A percentile compares a stretch with the other conserved stretches of the same genome.
These are phyloP conservation scores for Myriosclerotinia duriaeana DNA, from an alignment of 2,329 filamentous ascomycete genomes.

Conservation along the genomic window DNA sequence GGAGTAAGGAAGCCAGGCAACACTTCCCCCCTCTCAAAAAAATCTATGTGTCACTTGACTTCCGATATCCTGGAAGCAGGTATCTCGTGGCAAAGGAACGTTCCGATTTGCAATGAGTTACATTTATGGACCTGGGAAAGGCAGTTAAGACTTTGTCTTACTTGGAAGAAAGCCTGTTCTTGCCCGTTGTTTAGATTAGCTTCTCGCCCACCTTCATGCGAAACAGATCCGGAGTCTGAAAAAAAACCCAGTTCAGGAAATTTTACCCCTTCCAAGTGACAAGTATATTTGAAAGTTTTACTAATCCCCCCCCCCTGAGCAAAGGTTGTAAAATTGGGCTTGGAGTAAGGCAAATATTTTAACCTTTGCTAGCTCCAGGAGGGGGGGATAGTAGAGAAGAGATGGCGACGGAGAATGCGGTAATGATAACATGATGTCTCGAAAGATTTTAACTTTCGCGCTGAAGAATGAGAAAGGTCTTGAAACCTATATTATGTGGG, in stretches of 20 bases:
- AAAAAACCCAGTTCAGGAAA: neutral
- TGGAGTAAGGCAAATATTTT: no score
- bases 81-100: conserved; percentile 24
- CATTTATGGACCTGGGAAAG: conserved; percentile 1
- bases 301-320: no score
- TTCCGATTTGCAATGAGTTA: conserved; percentile 24
- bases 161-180: neutral
- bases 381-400: no score
- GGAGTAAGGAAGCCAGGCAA: conserved; percentile 1
- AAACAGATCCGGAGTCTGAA: conserved; percentile 2
- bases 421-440: conserved; percentile 6
- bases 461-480: conserved; percentile 4
- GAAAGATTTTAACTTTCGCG: neutral
- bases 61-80: conserved; percentile 24
- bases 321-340: no score
- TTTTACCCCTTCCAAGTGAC: neutral
- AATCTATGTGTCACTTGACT: conserved; percentile 24
- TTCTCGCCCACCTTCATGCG: conserved; percentile 2
- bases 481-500: neutral
- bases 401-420: conserved; percentile 6
- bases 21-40: neutral
- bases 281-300: neutral
- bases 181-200: neutral
- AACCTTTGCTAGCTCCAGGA: no score
- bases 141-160: conserved; percentile 21